phyloP scores from a whole-genome alignment of 208 protist species.

The Strigomonas culicis region DNA sequence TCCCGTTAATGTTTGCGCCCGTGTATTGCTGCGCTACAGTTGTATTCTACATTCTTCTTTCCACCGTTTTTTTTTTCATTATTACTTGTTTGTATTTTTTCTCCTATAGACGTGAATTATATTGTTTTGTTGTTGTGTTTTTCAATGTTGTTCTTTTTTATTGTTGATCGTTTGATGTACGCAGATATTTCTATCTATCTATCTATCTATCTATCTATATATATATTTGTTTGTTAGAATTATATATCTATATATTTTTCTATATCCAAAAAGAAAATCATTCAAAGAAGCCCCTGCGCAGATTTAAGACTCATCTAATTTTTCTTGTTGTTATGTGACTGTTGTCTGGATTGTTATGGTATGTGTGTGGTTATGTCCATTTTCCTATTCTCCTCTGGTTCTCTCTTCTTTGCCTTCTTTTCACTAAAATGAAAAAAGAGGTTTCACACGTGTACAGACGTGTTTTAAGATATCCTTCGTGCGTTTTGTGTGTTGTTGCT shows the following conservation, averaged over 20 bases:
- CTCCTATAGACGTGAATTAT: not conserved
- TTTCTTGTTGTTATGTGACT: not conserved
- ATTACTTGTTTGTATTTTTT: not conserved
- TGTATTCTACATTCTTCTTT: no score
- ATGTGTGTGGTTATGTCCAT: constrained; percentile 8
- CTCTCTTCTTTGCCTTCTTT: not conserved
- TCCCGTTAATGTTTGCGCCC: no score
- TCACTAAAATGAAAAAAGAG: not conserved
- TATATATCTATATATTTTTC: no score
- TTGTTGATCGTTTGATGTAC: no score
- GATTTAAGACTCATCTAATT: not conserved
- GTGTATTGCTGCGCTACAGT: no score
- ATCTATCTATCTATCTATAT: constrained; percentile 10
- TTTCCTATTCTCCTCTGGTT: constrained; percentile 1
- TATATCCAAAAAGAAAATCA: no score
- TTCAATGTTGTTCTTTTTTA: not conserved
- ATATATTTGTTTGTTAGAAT: constrained; percentile 4
- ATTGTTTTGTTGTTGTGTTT: constrained; percentile 4
- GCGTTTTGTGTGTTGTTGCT: not conserved
- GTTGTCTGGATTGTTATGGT: not conserved
- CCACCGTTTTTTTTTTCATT: no score
- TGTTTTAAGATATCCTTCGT: not conserved
- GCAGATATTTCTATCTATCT: not conserved
- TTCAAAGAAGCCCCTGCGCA: no score
- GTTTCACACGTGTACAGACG: not conserved